These are phyloP conservation scores for Hymenoscyphus linearis DNA, from an alignment of 2,329 filamentous ascomycete genomes.

Conservation along the genomic window DNA sequence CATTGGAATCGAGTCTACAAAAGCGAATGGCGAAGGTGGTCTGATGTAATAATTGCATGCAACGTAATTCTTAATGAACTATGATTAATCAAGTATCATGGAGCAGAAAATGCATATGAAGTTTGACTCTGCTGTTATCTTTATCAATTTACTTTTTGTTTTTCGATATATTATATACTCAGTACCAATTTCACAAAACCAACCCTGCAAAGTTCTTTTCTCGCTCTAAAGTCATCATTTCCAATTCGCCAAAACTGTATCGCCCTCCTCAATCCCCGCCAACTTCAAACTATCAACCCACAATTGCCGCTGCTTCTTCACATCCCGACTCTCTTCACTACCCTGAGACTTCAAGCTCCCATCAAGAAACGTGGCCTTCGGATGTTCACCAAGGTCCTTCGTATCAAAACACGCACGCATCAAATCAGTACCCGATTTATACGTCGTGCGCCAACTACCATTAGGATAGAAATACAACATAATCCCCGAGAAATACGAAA, in stretches of 20 bases:
- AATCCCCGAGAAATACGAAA: conserved; percentile 21
- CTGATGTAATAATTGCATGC: too few relatives aligned
- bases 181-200: too few relatives aligned
- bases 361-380: conserved; percentile 30
- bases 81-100: too few relatives aligned
- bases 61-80: too few relatives aligned
- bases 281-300: conserved; percentile 30
- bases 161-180: too few relatives aligned
- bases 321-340: conserved; percentile 30
- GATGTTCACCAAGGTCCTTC: conserved; percentile 16
- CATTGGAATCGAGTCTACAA: too few relatives aligned
- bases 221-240: neutral
- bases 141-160: too few relatives aligned
- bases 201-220: too few relatives aligned
- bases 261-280: conserved; percentile 21
- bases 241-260: conserved; percentile 6
- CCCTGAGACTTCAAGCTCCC: conserved; percentile 30
- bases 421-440: conserved; percentile 34
- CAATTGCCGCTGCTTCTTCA: conserved; percentile 28
- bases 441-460: conserved; percentile 29
- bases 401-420: conserved; percentile 32
- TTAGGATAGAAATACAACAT: conserved; percentile 30
- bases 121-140: too few relatives aligned
- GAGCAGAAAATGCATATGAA: too few relatives aligned
- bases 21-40: too few relatives aligned